These are phyloP conservation scores for Bocquillonia castaneifolia DNA, from an alignment of 441 rosid species.

Conservation along the genomic window DNA sequence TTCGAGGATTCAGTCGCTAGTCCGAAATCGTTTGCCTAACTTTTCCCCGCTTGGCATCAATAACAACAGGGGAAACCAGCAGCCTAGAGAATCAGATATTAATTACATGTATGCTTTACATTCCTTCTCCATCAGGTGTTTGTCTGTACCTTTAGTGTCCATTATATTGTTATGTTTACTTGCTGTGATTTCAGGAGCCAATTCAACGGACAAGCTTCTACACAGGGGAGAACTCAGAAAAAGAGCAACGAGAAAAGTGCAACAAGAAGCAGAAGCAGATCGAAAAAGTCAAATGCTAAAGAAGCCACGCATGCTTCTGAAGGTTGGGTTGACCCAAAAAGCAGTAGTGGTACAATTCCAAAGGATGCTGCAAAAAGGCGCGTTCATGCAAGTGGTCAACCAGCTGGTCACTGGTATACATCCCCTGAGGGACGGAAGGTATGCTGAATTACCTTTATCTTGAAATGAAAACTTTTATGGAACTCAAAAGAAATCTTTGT, in stretches of 20 bases:
- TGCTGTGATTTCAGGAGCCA: constrained; percentile 53
- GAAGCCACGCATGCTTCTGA: constrained; percentile 30
- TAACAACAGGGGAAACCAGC: constrained; percentile 34
- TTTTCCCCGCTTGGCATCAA: constrained; percentile 52
- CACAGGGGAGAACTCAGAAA: constrained; percentile 29
- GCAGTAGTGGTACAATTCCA: constrained; percentile 37
- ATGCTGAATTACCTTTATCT: constrained; percentile 9
- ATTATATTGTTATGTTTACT: not conserved
- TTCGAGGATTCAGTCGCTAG: constrained; percentile 57
- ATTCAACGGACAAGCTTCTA: constrained; percentile 54
- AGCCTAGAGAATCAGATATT: constrained; percentile 36
- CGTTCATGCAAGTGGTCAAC: constrained; percentile 57
- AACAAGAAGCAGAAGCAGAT: constrained; percentile 38
- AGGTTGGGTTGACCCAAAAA: constrained; percentile 60
- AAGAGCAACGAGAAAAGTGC: constrained; percentile 32
- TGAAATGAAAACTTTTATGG: constrained; percentile 1
- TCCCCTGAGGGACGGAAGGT: constrained; percentile 81
- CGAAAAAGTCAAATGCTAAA: constrained; percentile 35
- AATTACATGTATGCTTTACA: constrained; percentile 55
- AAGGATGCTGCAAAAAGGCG: constrained; percentile 79
- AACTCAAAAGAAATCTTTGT: not conserved
- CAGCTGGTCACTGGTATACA: constrained; percentile 82
- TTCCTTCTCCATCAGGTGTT: constrained; percentile 14
- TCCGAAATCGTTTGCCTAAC: constrained; percentile 57
- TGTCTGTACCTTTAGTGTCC: not conserved